These are phyloP conservation scores for Gossypium ekmanianum DNA, from an alignment of 345 rosid species.

Conservation along the genomic window DNA sequence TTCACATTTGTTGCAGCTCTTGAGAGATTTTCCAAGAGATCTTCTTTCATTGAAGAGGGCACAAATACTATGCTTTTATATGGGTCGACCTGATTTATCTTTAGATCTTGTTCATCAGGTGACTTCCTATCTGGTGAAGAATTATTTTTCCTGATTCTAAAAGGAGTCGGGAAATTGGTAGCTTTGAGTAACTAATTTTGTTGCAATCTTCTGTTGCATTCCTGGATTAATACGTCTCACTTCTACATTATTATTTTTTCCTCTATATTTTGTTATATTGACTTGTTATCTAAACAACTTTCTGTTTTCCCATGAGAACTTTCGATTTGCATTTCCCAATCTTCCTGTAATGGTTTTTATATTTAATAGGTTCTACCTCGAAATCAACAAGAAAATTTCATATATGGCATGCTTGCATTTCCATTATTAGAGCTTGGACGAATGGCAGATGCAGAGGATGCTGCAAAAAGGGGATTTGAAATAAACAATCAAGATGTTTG, in stretches of 20 bases:
- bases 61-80: conserved; percentile 67
- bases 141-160: neutral
- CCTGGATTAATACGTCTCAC: neutral
- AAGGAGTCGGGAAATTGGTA: neutral
- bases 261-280: neutral
- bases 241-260: neutral
- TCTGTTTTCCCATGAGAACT: neutral
- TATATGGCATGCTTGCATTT: conserved; percentile 87
- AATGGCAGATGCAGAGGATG: conserved; percentile 73
- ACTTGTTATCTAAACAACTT: neutral
- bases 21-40: conserved; percentile 68
- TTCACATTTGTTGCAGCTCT: conserved; percentile 44
- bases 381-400: conserved; percentile 59
- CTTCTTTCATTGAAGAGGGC: conserved; percentile 70
- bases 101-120: conserved; percentile 68
- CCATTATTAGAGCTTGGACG: conserved; percentile 77
- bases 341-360: conserved; percentile 11
- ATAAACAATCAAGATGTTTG: conserved; percentile 69
- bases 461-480: conserved; percentile 70
- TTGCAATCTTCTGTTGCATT: neutral
- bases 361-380: conserved; percentile 54
- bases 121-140: conserved; percentile 20
- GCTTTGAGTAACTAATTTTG: neutral
- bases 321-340: neutral
- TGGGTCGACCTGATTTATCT: conserved; percentile 63